These are phyloP conservation scores for Balansia obtecta DNA, from an alignment of 2,329 filamentous ascomycete species.

Conservation along the genomic window DNA sequence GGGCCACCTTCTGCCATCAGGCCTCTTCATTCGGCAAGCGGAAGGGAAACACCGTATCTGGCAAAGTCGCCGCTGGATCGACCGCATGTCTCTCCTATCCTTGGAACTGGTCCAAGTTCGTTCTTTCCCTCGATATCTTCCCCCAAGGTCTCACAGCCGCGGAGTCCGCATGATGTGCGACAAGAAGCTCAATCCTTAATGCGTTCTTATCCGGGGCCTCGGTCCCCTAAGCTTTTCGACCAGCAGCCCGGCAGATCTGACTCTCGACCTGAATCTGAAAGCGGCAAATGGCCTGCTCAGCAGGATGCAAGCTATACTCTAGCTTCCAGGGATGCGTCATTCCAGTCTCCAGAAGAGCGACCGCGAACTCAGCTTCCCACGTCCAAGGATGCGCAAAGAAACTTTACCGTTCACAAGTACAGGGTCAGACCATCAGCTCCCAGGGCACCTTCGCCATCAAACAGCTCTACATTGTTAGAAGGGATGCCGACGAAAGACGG, in stretches of 20 bases:
- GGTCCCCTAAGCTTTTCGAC: constrained; percentile 32
- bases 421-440: constrained; percentile 11
- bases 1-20: constrained; percentile 33
- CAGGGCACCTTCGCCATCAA: constrained; percentile 17
- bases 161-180: constrained; percentile 33
- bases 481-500: constrained; percentile 42
- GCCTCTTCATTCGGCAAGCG: constrained; percentile 33
- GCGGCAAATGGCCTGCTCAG: constrained; percentile 25
- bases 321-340: constrained; percentile 26
- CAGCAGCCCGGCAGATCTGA: constrained; percentile 23
- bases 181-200: constrained; percentile 25
- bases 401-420: constrained; percentile 14
- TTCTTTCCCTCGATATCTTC: constrained; percentile 33
- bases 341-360: constrained; percentile 21
- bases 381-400: constrained; percentile 18
- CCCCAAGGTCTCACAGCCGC: constrained; percentile 28
- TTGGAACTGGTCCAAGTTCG: constrained; percentile 28
- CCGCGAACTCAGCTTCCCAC: constrained; percentile 25
- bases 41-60: constrained; percentile 30
- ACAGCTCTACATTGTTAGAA: constrained; percentile 24
- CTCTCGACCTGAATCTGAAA: constrained; percentile 23
- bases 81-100: constrained; percentile 25
- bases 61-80: constrained; percentile 35
- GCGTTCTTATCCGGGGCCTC: constrained; percentile 28
- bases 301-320: constrained; percentile 32